Percentiles rank a stretch among this genome's conserved stretches.
phyloP scores from a whole-genome alignment of 2,329 filamentous ascomycete species.

The Delphinella strobiligena region DNA sequence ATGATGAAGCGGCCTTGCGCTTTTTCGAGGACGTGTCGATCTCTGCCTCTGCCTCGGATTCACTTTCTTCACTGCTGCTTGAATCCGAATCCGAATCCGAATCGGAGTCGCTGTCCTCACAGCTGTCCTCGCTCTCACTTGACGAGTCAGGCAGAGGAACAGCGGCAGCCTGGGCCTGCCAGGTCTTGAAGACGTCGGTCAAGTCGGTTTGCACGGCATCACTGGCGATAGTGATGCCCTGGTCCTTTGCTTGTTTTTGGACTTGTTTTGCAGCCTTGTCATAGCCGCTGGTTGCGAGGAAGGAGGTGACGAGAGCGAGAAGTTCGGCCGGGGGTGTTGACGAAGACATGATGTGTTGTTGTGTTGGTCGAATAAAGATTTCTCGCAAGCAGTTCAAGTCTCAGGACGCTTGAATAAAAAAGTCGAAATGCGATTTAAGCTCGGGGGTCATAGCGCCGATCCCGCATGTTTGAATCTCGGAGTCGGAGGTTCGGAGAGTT shows the following conservation, averaged over 20 bases:
- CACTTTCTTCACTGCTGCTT: constrained; percentile 10
- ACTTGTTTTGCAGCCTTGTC: constrained; percentile 18
- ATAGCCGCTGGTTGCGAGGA: constrained; percentile 20
- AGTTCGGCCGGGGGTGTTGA: constrained; percentile 5
- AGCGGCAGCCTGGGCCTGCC: constrained; percentile 12
- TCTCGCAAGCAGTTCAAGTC: too few species aligned
- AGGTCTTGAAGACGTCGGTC: constrained; percentile 16
- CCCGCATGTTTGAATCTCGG: too few species aligned
- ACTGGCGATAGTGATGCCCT: constrained; percentile 15
- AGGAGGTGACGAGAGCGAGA: constrained; percentile 12
- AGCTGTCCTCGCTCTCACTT: constrained; percentile 10
- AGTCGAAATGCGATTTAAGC: too few species aligned
- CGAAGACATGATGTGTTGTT: constrained; percentile 3
- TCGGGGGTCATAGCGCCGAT: too few species aligned
- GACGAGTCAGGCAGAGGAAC: constrained; percentile 11
- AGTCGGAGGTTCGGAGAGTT: too few species aligned
- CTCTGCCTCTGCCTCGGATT: constrained; percentile 9
- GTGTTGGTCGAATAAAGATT: too few species aligned
- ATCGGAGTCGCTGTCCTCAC: constrained; percentile 6
- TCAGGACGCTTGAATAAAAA: too few species aligned
- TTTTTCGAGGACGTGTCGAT: constrained; percentile 9
- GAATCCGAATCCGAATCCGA: constrained; percentile 9
- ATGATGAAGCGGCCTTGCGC: constrained; percentile 9
- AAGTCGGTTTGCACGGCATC: constrained; percentile 12
- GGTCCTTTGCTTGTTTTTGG: constrained; percentile 19